A percentile compares a stretch with the other conserved stretches of the same genome.
phyloP scores from a whole-genome alignment of 352 stramenopile species.

The Globisporangium megalacanthum region DNA sequence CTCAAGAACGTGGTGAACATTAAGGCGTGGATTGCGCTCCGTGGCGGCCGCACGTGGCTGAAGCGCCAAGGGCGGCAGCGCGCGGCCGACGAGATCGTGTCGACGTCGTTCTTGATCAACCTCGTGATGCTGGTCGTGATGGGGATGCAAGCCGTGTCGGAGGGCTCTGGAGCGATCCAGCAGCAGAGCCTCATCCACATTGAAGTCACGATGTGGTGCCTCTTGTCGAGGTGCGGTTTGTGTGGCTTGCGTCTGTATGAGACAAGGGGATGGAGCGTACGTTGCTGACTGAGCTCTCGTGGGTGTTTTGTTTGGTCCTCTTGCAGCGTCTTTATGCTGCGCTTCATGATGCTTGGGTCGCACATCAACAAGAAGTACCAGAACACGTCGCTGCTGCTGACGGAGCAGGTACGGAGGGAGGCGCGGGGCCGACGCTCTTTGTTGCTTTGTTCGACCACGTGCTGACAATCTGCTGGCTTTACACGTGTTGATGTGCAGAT shows the following conservation, averaged over 20 bases:
- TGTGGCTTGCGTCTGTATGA: constrained; percentile 1
- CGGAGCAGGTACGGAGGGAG: constrained; percentile 66
- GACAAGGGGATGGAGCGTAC: too few relatives aligned
- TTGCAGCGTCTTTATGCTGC: constrained; percentile 82
- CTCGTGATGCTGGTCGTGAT: constrained; percentile 81
- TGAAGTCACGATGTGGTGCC: constrained; percentile 85
- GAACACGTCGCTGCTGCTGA: constrained; percentile 88
- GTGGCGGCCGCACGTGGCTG: constrained; percentile 82
- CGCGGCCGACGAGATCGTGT: constrained; percentile 85
- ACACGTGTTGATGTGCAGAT: constrained; percentile 33
- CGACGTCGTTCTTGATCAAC: constrained; percentile 85
- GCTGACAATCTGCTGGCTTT: not conserved
- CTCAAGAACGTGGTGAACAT: constrained; percentile 91
- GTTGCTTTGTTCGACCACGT: not conserved
- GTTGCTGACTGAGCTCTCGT: too few relatives aligned
- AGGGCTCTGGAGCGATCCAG: constrained; percentile 39
- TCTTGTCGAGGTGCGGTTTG: constrained; percentile 58
- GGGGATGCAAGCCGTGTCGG: constrained; percentile 77
- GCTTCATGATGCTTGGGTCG: constrained; percentile 89
- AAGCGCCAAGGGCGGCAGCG: constrained; percentile 83
- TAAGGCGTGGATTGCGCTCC: constrained; percentile 87
- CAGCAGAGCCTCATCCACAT: constrained; percentile 70
- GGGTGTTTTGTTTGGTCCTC: constrained; percentile 6
- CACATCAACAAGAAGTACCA: constrained; percentile 91
- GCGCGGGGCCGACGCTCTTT: constrained; percentile 3